A percentile compares a stretch with the other conserved stretches of the same genome.
Conservation (phyloP, 2,329 filamentous ascomycete species). For the Davidsoniella australis region DNA sequence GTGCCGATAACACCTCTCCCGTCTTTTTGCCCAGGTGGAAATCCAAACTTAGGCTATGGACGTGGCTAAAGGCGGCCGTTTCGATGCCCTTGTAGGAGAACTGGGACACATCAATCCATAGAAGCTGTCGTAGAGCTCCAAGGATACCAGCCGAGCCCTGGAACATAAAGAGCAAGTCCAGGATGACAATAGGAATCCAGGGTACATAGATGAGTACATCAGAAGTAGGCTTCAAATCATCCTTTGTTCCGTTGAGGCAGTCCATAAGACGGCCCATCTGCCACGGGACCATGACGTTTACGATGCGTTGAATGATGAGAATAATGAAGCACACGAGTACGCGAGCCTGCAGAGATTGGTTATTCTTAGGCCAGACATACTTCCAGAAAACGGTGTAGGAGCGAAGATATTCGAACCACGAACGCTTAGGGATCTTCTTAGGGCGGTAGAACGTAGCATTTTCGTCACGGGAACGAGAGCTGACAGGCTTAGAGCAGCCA, state of each 20-base stretch:
- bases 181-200: constrained; percentile 39
- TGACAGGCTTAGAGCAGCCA: constrained; percentile 12
- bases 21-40: constrained; percentile 96
- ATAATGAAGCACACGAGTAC: constrained; percentile 71
- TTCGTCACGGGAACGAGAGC: constrained; percentile 30
- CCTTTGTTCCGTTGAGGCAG: constrained; percentile 38
- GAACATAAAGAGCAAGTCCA: constrained; percentile 29
- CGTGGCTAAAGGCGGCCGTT: constrained; percentile 91
- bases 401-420: constrained; percentile 89
- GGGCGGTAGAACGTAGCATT: constrained; percentile 77
- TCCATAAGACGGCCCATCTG: constrained; percentile 71
- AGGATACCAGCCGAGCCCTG: constrained; percentile 82
- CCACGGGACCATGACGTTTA: constrained; percentile 74
- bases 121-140: constrained; percentile 60
- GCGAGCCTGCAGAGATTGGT: constrained; percentile 52
- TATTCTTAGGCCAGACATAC: constrained; percentile 87
- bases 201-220: constrained; percentile 33
- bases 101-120: constrained; percentile 95
- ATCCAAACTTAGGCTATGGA: constrained; percentile 84
- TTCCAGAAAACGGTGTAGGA: constrained; percentile 91
- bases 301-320: constrained; percentile 59
- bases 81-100: constrained; percentile 92
- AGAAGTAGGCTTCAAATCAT: constrained; percentile 22
- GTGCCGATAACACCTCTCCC: constrained; percentile 82
- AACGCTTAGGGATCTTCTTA: constrained; percentile 67